phyloP scores from a whole-genome alignment of 495 filamentous ascomycete species.

The Lasiosphaeria ovina region DNA sequence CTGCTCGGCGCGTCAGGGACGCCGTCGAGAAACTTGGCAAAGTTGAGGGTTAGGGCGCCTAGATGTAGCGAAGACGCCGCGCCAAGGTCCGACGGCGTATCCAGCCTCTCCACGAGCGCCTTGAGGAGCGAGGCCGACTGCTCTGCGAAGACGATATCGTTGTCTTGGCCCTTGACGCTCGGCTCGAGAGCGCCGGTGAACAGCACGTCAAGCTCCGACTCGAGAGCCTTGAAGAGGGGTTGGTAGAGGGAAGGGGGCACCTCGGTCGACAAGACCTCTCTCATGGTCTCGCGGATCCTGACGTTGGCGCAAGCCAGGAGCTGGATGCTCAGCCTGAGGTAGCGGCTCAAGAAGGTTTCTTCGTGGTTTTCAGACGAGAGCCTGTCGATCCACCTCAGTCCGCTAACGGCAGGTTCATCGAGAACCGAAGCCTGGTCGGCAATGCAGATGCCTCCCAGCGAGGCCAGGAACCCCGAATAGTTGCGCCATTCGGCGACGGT shows the following conservation, averaged over 20 bases:
- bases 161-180: constrained; percentile 52
- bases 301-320: constrained; percentile 61
- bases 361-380: constrained; percentile 56
- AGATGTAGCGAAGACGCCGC: constrained; percentile 59
- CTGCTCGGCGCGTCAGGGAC: constrained; percentile 49
- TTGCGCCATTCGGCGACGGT: constrained; percentile 63
- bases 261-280: constrained; percentile 60
- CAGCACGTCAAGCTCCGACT: constrained; percentile 57
- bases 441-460: constrained; percentile 64
- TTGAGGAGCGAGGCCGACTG: constrained; percentile 61
- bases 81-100: constrained; percentile 56
- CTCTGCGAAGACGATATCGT: constrained; percentile 61
- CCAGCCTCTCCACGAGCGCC: constrained; percentile 58
- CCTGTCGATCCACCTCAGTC: constrained; percentile 62
- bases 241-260: constrained; percentile 58
- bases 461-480: constrained; percentile 63
- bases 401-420: constrained; percentile 56
- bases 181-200: constrained; percentile 52
- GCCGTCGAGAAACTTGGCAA: constrained; percentile 59
- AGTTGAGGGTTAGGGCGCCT: constrained; percentile 56
- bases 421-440: constrained; percentile 52
- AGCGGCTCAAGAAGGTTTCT: constrained; percentile 56
- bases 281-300: constrained; percentile 59
- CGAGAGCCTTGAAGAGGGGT: constrained; percentile 58
- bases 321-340: constrained; percentile 60